Conservation (phyloP, 306 rosid genomes). For the Alnus glutinosa region DNA sequence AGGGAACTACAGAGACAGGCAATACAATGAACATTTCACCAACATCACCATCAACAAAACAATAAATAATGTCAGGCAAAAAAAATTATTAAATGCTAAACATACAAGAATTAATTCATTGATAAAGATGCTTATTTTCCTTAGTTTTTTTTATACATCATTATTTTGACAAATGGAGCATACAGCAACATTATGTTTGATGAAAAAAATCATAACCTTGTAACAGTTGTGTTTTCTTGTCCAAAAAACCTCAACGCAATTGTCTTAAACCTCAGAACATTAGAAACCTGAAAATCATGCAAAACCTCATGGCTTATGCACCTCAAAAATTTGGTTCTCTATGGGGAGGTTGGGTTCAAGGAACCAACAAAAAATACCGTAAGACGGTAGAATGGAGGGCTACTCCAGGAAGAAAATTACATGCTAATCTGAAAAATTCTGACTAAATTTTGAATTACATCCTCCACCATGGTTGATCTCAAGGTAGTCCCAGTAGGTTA, state of each 20-base stretch:
- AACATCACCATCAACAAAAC: not conserved
- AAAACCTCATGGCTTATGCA: conserved; percentile 27
- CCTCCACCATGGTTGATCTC: conserved; percentile 28
- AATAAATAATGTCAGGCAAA: not conserved
- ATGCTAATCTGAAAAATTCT: conserved; percentile 22
- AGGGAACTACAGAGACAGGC: not conserved
- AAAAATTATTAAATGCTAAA: not conserved
- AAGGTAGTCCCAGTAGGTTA: conserved; percentile 32
- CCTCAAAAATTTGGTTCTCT: conserved; percentile 15
- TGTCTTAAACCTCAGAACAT: conserved; percentile 24
- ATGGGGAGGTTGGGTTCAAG: conserved; percentile 5
- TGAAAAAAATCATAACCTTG: conserved; percentile 34
- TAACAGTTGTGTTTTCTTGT: conserved; percentile 1
- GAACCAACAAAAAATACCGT: conserved; percentile 4
- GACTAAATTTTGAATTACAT: conserved; percentile 22
- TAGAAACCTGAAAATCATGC: conserved; percentile 17
- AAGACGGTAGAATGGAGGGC: conserved; percentile 31
- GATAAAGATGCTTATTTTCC: conserved; percentile 15
- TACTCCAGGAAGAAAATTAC: conserved; percentile 28
- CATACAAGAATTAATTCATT: conserved; percentile 22
- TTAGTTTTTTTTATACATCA: conserved; percentile 26
- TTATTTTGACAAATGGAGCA: conserved; percentile 28
- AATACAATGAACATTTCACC: not conserved
- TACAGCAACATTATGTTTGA: conserved; percentile 20
- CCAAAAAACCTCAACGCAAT: not conserved